Conservation (phyloP, 495 filamentous ascomycete species). For the Cairneyella variabilis region DNA sequence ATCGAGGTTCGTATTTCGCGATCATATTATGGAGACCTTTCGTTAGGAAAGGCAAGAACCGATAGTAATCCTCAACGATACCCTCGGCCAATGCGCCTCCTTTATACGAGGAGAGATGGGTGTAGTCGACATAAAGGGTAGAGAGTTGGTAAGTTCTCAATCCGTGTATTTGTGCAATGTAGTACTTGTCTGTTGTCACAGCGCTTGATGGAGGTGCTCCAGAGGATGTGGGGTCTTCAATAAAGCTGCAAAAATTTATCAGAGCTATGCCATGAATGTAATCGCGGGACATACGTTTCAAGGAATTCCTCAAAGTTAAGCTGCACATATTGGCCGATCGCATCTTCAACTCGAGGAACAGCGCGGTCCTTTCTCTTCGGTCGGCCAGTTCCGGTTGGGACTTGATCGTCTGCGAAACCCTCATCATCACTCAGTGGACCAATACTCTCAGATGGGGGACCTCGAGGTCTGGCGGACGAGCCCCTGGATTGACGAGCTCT, state of each 20-base stretch:
- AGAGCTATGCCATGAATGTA: not conserved
- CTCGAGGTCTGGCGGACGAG: slow-evolving; percentile 58
- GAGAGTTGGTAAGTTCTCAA: slow-evolving; percentile 83
- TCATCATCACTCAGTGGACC: slow-evolving; percentile 61
- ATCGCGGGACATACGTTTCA: slow-evolving; percentile 58
- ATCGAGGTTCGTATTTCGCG: slow-evolving; percentile 88
- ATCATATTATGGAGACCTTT: slow-evolving; percentile 89
- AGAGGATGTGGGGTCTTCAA: slow-evolving; percentile 72
- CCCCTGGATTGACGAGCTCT: slow-evolving; percentile 30
- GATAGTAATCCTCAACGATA: slow-evolving; percentile 87
- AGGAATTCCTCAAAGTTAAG: slow-evolving; percentile 84
- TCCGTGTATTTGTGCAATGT: slow-evolving; percentile 91
- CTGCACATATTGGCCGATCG: slow-evolving; percentile 79
- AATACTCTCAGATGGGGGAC: slow-evolving; percentile 62
- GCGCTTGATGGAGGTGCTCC: slow-evolving; percentile 71
- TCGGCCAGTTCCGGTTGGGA: slow-evolving; percentile 50
- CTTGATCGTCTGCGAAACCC: slow-evolving; percentile 57
- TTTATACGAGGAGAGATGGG: slow-evolving; percentile 68
- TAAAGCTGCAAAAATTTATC: slow-evolving; percentile 48
- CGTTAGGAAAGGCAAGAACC: slow-evolving; percentile 89
- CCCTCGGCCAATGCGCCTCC: slow-evolving; percentile 76
- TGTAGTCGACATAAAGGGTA: slow-evolving; percentile 95
- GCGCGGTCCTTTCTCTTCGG: slow-evolving; percentile 56
- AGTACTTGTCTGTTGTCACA: slow-evolving; percentile 83
- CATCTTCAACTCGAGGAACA: slow-evolving; percentile 83